Conservation (phyloP, 495 filamentous ascomycete genomes). For the Neurospora sp. region DNA sequence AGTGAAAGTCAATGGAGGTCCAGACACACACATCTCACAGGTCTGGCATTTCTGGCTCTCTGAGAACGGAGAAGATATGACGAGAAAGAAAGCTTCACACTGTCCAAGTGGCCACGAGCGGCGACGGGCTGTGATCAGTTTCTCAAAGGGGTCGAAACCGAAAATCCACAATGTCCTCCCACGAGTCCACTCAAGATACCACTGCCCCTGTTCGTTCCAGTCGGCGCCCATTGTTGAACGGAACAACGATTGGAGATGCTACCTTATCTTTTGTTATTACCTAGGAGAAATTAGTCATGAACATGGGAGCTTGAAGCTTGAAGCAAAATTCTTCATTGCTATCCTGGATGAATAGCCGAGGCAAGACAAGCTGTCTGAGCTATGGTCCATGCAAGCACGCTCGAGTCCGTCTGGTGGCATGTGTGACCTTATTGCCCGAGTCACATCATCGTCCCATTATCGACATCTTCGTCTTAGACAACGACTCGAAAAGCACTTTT, state of each 20-base stretch:
- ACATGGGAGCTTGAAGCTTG: background rate
- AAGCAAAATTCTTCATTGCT: background rate
- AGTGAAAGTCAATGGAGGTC: background rate
- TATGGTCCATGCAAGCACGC: background rate
- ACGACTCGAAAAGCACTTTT: background rate
- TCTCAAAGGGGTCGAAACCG: background rate
- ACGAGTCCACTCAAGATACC: background rate
- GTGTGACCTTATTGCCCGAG: background rate
- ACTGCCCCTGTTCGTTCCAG: background rate
- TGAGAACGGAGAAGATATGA: background rate
- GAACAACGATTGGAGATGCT: background rate
- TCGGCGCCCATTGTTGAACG: background rate
- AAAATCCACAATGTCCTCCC: background rate
- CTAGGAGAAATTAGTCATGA: background rate
- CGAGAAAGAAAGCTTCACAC: background rate
- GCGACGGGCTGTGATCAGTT: background rate
- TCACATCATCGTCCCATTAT: background rate
- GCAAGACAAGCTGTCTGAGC: background rate
- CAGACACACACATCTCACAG: background rate
- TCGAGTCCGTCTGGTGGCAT: background rate
- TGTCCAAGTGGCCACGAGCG: background rate
- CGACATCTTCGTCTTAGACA: background rate
- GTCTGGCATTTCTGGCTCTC: background rate
- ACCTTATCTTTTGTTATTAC: background rate
- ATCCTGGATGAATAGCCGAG: background rate